phyloP scores from a whole-genome alignment of 768 basidiomycete genomes.

The Hypsizygus marmoreus region DNA sequence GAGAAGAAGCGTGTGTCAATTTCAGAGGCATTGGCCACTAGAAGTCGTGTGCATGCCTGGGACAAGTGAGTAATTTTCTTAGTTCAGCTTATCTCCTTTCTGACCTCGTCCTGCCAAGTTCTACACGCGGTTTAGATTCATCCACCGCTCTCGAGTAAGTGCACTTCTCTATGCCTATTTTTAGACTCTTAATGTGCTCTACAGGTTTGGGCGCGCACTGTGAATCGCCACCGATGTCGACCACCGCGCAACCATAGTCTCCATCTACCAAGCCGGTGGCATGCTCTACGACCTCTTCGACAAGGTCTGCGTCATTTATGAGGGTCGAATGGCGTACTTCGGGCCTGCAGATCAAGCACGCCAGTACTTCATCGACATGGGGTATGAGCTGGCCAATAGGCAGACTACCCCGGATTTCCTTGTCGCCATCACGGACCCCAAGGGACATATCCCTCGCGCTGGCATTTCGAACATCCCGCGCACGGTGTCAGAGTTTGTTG shows the following conservation, averaged over 20 bases:
- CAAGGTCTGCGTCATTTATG: constrained; percentile 77
- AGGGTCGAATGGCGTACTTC: constrained; percentile 76
- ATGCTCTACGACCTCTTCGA: constrained; percentile 62
- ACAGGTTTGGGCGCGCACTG: constrained; percentile 61
- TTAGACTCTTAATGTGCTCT: too few relatives aligned
- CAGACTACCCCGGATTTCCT: constrained; percentile 71
- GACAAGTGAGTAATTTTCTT: constrained; percentile 72
- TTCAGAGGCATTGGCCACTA: constrained; percentile 63
- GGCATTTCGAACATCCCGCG: constrained; percentile 37
- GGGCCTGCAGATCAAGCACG: constrained; percentile 66
- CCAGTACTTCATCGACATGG: constrained; percentile 75
- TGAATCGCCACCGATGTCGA: constrained; percentile 64
- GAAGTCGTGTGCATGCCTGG: constrained; percentile 69
- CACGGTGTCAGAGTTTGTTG: constrained; percentile 48
- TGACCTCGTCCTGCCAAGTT: constrained; percentile 39
- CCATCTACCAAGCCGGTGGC: constrained; percentile 85
- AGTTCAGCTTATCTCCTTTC: neutral
- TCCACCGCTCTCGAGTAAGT: constrained; percentile 66
- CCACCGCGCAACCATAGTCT: constrained; percentile 63
- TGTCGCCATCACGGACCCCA: constrained; percentile 60
- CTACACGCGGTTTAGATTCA: constrained; percentile 65
- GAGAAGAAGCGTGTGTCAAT: constrained; percentile 85
- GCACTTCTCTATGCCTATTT: too few relatives aligned
- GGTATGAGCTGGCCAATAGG: constrained; percentile 56
- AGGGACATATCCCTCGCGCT: constrained; percentile 45